Evolutionary conservation across 768 basidiomycete species (phyloP), one percentile per base, ranked within the genome.

Genomic region (Collybiopsis luxurians): DNA sequence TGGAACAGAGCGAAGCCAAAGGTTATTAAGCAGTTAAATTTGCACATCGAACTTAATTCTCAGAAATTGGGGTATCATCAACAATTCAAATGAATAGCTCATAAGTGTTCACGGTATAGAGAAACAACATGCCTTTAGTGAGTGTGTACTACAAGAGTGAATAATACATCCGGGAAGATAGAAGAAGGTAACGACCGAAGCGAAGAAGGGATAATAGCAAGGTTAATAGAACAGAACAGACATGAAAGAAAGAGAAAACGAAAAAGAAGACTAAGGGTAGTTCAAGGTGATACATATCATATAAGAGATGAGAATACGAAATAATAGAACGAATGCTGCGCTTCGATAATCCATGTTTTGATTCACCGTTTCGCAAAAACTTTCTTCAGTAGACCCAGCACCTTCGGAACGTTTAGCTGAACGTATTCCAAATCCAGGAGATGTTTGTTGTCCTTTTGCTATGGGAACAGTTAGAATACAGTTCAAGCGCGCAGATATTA

Each of bases 381-480:
- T 77, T 96, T 96, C 80, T 93, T 96, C 66, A 96, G 79, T 55
- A 97, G 81, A 28, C 85, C 89, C 34, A 97, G 79, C 48, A 97
- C 93, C 73, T 98, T 98, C 0, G 92, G 92, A 27, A 98, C 96
- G 69, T 97, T 96, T 60, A 98, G 77, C 72, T 97, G 93, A 56
- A 98, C 96, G 68, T 99, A 98, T 75, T 98, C 97, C 61, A 99
- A 79, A 75, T 99, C 97, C 60, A 99, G 75, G 31, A 95, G 78
- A 66, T 95, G 93, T 66, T 98, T 95, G 75, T 96, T 95, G 72
- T 99, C 96, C 76, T 98, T 97, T 93, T 98, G 96, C 95, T 98
- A 67, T 66, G 55, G 53, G 39, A 55, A 24, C 27, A 26, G 38
- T 36, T 31, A 59, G 39, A 51, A 19, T 47, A 21, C 12, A 21